Conservation (phyloP, 2,329 filamentous ascomycete genomes). For the Spiromastix sp. region DNA sequence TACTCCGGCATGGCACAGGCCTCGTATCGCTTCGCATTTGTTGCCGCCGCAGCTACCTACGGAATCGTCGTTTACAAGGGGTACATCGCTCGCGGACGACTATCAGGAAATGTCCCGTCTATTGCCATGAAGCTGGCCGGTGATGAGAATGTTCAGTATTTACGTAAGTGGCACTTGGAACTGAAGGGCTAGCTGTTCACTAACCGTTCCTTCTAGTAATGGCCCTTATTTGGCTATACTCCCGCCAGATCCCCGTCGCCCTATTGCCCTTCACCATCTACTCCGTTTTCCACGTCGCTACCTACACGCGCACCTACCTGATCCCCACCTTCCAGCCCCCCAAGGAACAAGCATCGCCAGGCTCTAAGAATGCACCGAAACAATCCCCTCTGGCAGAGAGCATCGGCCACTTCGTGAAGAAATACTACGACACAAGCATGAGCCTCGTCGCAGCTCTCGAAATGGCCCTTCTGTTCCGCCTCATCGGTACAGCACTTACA, state of each 20-base stretch:
- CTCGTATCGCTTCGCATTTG: slow-evolving; percentile 81
- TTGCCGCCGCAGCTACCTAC: slow-evolving; percentile 84
- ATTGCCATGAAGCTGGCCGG: slow-evolving; percentile 57
- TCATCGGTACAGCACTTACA: slow-evolving; percentile 68
- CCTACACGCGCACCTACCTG: slow-evolving; percentile 87
- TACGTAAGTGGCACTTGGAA: slow-evolving; percentile 45
- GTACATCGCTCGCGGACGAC: slow-evolving; percentile 72
- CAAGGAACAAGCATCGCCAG: slow-evolving; percentile 42
- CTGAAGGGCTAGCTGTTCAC: slow-evolving; percentile 12
- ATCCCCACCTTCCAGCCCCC: slow-evolving; percentile 75
- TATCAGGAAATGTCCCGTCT: slow-evolving; percentile 53
- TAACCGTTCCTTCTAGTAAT: slow-evolving; percentile 57
- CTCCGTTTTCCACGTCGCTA: slow-evolving; percentile 96
- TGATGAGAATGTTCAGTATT: slow-evolving; percentile 97
- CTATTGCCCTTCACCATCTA: slow-evolving; percentile 93
- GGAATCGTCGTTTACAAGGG: slow-evolving; percentile 99
- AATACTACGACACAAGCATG: slow-evolving; percentile 97
- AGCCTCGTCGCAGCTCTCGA: slow-evolving; percentile 81
- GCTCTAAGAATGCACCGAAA: slow-evolving; percentile 43
- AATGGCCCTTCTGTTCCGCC: slow-evolving; percentile 74
- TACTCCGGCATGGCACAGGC: slow-evolving; percentile 66
- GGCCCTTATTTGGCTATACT: slow-evolving; percentile 90
- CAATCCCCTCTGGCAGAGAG: slow-evolving; percentile 57
- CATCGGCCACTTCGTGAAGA: slow-evolving; percentile 91
- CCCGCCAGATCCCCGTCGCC: slow-evolving; percentile 78